phyloP scores from a whole-genome alignment of 768 basidiomycete genomes.

The Phanerochaete sordida region DNA sequence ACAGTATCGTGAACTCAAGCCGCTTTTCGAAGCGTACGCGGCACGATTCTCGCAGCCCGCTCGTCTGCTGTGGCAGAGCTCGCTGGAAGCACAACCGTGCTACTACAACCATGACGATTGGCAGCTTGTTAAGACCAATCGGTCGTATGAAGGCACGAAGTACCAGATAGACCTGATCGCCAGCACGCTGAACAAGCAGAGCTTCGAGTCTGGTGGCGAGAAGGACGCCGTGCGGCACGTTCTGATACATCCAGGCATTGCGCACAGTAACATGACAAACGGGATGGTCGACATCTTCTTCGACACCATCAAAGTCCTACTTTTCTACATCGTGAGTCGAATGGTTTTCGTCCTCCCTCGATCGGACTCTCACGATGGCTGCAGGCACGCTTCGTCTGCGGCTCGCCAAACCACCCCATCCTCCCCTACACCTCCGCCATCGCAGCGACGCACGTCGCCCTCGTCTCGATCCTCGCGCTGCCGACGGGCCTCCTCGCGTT shows the following conservation, averaged over 20 bases:
- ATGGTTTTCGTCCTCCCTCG: conserved; percentile 4
- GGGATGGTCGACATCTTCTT: conserved; percentile 43
- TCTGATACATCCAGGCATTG: conserved; percentile 67
- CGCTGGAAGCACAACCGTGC: conserved; percentile 53
- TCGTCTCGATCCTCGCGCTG: conserved; percentile 53
- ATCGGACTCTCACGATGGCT: neutral
- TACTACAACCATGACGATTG: conserved; percentile 64
- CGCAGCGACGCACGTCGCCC: conserved; percentile 59
- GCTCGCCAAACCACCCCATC: conserved; percentile 67
- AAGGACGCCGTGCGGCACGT: conserved; percentile 47
- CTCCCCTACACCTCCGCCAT: conserved; percentile 60
- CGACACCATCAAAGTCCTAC: conserved; percentile 44
- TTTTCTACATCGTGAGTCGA: conserved; percentile 63
- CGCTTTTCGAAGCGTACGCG: conserved; percentile 44
- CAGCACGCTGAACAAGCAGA: conserved; percentile 47
- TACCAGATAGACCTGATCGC: conserved; percentile 74
- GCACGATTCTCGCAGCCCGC: conserved; percentile 34
- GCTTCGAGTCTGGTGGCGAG: conserved; percentile 21
- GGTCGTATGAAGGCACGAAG: conserved; percentile 70
- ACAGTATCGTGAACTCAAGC: conserved; percentile 63
- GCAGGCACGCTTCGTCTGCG: conserved; percentile 59
- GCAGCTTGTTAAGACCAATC: conserved; percentile 58
- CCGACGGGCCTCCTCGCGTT: conserved; percentile 26
- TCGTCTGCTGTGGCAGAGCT: conserved; percentile 79
- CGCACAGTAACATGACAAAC: conserved; percentile 55